phyloP scores from a whole-genome alignment of 495 filamentous ascomycete species.

The Aspergillus sparsus region DNA sequence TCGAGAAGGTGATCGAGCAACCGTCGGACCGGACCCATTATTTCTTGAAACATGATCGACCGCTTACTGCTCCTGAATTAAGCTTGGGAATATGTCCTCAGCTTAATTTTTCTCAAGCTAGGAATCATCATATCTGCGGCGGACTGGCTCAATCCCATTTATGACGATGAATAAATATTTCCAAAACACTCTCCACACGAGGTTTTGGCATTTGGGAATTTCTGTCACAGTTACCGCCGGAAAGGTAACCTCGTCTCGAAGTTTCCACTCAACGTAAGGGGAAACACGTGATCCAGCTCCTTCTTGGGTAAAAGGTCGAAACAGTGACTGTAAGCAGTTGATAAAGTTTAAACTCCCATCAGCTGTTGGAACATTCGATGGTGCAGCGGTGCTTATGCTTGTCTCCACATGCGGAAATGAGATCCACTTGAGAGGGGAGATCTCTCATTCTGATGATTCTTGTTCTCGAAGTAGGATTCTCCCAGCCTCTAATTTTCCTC shows the following conservation, averaged over 20 bases:
- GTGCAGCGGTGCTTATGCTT: neutral
- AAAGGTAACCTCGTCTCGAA: too few species aligned
- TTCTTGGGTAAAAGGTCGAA: neutral
- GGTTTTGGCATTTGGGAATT: too few species aligned
- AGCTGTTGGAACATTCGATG: neutral
- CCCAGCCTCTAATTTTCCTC: neutral
- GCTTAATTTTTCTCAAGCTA: too few species aligned
- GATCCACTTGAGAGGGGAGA: neutral
- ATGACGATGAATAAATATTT: too few species aligned
- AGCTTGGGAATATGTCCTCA: too few species aligned
- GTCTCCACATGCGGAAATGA: neutral
- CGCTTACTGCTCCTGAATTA: too few species aligned
- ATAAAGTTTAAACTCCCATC: neutral
- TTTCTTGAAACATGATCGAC: neutral
- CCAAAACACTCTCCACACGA: too few species aligned
- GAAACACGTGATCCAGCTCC: too few species aligned
- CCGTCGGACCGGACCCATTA: neutral
- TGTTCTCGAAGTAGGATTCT: neutral
- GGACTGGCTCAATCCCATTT: too few species aligned
- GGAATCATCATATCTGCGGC: too few species aligned
- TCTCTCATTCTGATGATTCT: neutral
- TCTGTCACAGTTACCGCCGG: too few species aligned
- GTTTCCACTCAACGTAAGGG: too few species aligned
- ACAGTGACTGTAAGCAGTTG: neutral
- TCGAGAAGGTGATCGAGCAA: neutral